Evolutionary conservation across 805 yeast genomes (phyloP).

Genomic region (Torulaspora microellipsoides): DNA sequence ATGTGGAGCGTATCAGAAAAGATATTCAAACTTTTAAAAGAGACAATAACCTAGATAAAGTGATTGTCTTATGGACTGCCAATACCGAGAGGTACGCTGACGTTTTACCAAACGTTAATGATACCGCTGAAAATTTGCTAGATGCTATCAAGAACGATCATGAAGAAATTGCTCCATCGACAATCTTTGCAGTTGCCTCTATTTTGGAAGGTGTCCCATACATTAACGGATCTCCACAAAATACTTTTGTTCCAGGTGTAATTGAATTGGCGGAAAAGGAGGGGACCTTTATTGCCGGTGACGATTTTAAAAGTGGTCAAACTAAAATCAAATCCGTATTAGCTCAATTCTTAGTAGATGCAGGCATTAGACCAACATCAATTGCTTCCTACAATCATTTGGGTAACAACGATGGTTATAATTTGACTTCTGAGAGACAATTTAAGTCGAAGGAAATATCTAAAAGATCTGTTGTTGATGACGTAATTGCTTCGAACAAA

Average conservation of each 20-base stretch:
- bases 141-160: constrained; percentile 72
- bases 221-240: constrained; percentile 96
- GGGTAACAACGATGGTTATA: constrained; percentile 95
- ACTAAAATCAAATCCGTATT: constrained; percentile 93
- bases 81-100: constrained; percentile 93
- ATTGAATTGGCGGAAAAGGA: constrained; percentile 80
- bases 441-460: constrained; percentile 94
- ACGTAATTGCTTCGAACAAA: constrained; percentile 82
- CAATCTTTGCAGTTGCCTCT: constrained; percentile 90
- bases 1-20: constrained; percentile 77
- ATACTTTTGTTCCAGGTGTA: constrained; percentile 94
- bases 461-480: constrained; percentile 89
- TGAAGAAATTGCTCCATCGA: constrained; percentile 83
- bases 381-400: constrained; percentile 94
- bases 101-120: constrained; percentile 73
- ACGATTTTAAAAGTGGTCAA: constrained; percentile 95
- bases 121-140: constrained; percentile 76
- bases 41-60: constrained; percentile 72
- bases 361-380: constrained; percentile 92
- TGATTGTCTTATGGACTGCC: constrained; percentile 93
- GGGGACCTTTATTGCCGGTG: constrained; percentile 85
- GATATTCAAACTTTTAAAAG: constrained; percentile 78
- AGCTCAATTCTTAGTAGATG: constrained; percentile 94
- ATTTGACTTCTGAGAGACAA: constrained; percentile 86
- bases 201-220: constrained; percentile 85